Evolutionary conservation across 2,329 filamentous ascomycete species (phyloP), one percentile per base, ranked within the genome.

Genomic region (Neonectria hederae): DNA sequence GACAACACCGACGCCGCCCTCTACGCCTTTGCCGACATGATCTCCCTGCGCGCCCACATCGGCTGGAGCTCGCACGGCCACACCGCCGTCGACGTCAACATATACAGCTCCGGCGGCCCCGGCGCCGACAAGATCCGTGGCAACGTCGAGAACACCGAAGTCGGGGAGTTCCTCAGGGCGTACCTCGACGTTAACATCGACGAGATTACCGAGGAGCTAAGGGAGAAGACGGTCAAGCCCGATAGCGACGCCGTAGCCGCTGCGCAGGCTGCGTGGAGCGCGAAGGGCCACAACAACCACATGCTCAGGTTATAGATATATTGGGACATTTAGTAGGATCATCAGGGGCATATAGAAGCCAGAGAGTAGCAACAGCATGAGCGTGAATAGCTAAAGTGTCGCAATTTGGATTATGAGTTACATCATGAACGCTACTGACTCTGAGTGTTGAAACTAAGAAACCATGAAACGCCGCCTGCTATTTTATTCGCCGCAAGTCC

Each of bases 51-150:
- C 65, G 92, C 94, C 1, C 93, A 97, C 75, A 88, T 97, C 46
- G 97, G 96, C 14, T 99, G 96, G 96, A 90, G 88, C 68, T 97
- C 94, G 0, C 95, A 97, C 77, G 96, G 96, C 28, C 96, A 99
- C 81, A 92, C 90, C 21, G 96, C 91, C 55, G 94, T 96, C 8
- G 96, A 99, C 76, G 96, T 99, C 53, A 99, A 99, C 78, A 93
- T 99, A 70, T 99, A 98, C 81, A 91, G 92, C 56, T 94, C 92
- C 0, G 84, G 85, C 49, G 89, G 92, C 4, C 84, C 87, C 0
- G 84, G 87, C 40, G 87, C 90, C 0, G 84, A 87, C 46, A 83
- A 85, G 14, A 83, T 97, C 7, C 82, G 87, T 3, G 95, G 95
- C 8, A 98, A 98, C 77, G 90, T 97, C 59, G 96, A 99, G 83